Base-by-base conservation (phyloP, 176 grass and related monocot genomes). In the Aechmea fasciata region DNA sequence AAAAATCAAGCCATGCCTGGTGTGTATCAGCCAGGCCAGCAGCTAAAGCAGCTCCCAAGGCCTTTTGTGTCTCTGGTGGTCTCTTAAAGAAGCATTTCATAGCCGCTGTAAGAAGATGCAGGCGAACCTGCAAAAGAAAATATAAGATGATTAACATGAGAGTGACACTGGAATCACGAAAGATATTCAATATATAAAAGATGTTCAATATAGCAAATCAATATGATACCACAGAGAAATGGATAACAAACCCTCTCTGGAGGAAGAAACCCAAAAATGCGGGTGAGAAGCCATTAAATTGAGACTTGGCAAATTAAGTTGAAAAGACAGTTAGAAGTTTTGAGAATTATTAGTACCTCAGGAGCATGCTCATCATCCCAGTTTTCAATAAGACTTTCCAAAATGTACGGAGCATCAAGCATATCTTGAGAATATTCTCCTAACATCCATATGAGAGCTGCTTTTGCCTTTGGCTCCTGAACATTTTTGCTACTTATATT, bases 351-450 rank as follows among this genome's bases (percentile, higher is more conserved):
- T 61, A 71, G 54, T 77, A 97, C 94, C 89, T 91, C 95, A 63
- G 90, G 75, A 74, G 90, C 88, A 63, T 88, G 80, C 72, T 99
- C 90, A 22, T 99, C 95, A 33, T 94, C 89, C 95, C 95, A 99
- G 77, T 91, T 94, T 63, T 91, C 90, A 82, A 88, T 72, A 68
- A 99, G 78, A 85, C 75, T 76, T 78, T 99, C 95, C 70, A 99
- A 83, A 65, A 99, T 74, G 29, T 99, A 99, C 3, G 90, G 95
- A 74, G 95, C 87, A 80, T 99, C 95, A 76, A 83, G 55, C 90
- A 99, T 99, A 65, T 99, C 95, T 72, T 94, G 87, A 4, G 95
- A 99, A 85, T 99, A 99, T 87, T 99, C 95, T 83, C 95, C 95
- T 25, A 99, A 72, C 95, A 99, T 99, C 95, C 95, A 99, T 83